Conservation (phyloP, 306 rosid species). For the Canavalia ensiformis region DNA sequence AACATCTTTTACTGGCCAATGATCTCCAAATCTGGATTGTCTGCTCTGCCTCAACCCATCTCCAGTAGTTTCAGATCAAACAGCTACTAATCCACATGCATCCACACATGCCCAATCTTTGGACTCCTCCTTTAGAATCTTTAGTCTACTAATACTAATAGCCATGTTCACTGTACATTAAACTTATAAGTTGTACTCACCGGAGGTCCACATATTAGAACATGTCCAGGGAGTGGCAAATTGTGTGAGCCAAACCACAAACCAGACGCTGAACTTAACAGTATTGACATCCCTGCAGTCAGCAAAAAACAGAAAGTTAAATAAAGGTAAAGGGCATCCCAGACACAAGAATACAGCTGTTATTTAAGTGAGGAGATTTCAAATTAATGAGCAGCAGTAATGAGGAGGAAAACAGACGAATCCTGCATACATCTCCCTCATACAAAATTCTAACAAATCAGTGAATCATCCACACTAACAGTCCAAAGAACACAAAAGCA, state of each 20-base stretch:
- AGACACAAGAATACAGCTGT: constrained; percentile 15
- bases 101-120: not conserved
- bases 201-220: constrained; percentile 88
- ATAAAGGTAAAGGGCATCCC: constrained; percentile 31
- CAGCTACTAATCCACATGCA: not conserved
- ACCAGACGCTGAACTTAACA: constrained; percentile 78
- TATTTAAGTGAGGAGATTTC: constrained; percentile 8
- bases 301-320: constrained; percentile 45
- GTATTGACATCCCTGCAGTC: constrained; percentile 74
- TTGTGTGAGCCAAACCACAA: constrained; percentile 78
- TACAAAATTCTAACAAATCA: constrained; percentile 30
- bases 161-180: constrained; percentile 10
- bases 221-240: constrained; percentile 90
- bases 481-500: constrained; percentile 32
- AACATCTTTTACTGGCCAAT: not conserved
- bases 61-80: not conserved
- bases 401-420: constrained; percentile 40
- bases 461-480: constrained; percentile 27
- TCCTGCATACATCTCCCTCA: constrained; percentile 18
- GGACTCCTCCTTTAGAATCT: constrained; percentile 10
- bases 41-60: not conserved
- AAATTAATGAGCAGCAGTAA: constrained; percentile 37
- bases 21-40: not conserved
- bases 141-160: constrained; percentile 35
- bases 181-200: constrained; percentile 65